Percentiles rank a stretch among this genome's conserved stretches.
phyloP scores from a whole-genome alignment of 805 yeast species.

The Yamadazyma paraphyllophila region DNA sequence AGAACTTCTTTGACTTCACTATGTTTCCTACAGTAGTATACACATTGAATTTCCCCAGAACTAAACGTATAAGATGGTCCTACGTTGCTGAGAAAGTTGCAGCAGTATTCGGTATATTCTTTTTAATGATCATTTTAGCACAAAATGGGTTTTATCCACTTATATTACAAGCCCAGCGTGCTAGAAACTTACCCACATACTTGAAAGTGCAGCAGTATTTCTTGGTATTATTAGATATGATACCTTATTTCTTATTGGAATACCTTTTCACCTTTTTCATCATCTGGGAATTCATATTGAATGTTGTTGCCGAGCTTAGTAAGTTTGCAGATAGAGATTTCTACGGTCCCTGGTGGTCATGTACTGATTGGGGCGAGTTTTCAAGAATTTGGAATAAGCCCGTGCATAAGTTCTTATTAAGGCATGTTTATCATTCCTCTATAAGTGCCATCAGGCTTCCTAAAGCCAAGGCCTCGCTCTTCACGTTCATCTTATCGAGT shows the following conservation, averaged over 20 bases:
- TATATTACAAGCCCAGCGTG: conserved; percentile 55
- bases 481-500: conserved; percentile 78
- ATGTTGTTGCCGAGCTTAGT: conserved; percentile 86
- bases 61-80: conserved; percentile 60
- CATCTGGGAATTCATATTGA: conserved; percentile 94
- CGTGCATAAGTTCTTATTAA: conserved; percentile 80
- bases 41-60: conserved; percentile 80
- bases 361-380: conserved; percentile 89
- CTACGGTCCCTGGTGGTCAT: conserved; percentile 98
- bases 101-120: conserved; percentile 86
- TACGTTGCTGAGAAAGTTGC: conserved; percentile 66
- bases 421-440: conserved; percentile 93
- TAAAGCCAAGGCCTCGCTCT: conserved; percentile 65
- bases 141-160: conserved; percentile 75
- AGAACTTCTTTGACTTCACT: conserved; percentile 71
- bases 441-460: conserved; percentile 71
- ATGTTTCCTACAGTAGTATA: conserved; percentile 90
- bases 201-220: conserved; percentile 51
- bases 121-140: conserved; percentile 77
- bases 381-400: conserved; percentile 94
- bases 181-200: conserved; percentile 48
- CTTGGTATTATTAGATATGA: conserved; percentile 62
- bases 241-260: conserved; percentile 75
- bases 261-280: conserved; percentile 79
- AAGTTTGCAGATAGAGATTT: conserved; percentile 87